A percentile compares a stretch with the other conserved stretches of the same genome.
Conservation (phyloP, 2,329 filamentous ascomycete genomes). For the Scorias spongiosa region DNA sequence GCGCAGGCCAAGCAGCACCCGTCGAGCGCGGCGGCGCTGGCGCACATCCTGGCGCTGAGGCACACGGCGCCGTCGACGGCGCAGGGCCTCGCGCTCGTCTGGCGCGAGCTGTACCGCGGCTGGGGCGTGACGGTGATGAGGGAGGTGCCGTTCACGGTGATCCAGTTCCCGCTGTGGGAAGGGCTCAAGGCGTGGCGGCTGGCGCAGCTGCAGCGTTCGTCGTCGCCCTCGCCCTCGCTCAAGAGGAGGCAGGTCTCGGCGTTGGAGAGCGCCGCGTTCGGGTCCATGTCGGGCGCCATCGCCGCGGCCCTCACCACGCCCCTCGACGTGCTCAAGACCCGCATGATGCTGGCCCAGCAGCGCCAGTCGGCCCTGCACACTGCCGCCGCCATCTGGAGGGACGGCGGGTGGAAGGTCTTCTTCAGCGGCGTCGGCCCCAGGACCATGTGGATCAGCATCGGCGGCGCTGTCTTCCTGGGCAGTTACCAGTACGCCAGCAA, state of each 20-base stretch:
- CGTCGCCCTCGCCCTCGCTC: constrained; percentile 7
- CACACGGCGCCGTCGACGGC: constrained; percentile 5
- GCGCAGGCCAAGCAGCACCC: constrained; percentile 78
- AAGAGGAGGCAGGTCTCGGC: constrained; percentile 41
- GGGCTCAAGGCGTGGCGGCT: constrained; percentile 62
- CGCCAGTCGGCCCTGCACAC: constrained; percentile 44
- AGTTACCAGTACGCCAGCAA: constrained; percentile 86
- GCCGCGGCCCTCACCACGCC: constrained; percentile 84
- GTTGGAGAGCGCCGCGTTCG: constrained; percentile 69
- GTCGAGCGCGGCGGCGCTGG: constrained; percentile 50
- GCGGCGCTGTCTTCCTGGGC: constrained; percentile 85
- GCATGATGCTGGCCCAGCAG: constrained; percentile 77
- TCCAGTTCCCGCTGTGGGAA: constrained; percentile 97
- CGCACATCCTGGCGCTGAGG: constrained; percentile 44
- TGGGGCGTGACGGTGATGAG: constrained; percentile 86
- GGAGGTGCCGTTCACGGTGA: constrained; percentile 92
- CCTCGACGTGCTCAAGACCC: constrained; percentile 88
- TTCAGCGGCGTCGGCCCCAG: constrained; percentile 67
- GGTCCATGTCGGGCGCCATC: constrained; percentile 67
- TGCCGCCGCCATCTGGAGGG: constrained; percentile 46
- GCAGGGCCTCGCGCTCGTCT: constrained; percentile 41
- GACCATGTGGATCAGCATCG: constrained; percentile 87
- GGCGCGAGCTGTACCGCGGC: constrained; percentile 77
- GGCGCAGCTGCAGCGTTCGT: constrained; percentile 20
- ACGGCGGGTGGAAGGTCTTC: constrained; percentile 52